These are phyloP conservation scores for Pseudocercospora fijiensis DNA, from an alignment of 2,329 filamentous ascomycete species.

Conservation along the genomic window DNA sequence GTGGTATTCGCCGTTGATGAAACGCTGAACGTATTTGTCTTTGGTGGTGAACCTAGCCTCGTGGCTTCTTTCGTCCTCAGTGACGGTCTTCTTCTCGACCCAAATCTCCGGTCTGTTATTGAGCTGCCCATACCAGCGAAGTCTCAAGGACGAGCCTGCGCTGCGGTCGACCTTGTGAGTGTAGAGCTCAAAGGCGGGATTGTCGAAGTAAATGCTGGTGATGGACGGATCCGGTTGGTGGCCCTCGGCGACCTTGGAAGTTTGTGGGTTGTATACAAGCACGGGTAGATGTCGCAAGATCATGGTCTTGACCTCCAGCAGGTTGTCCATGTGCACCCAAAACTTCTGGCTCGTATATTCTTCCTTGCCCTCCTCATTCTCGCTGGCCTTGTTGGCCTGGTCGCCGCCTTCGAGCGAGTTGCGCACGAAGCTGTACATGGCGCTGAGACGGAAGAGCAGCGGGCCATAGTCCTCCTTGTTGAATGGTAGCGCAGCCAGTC, in stretches of 20 bases:
- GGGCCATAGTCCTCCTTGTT: conserved; percentile 94
- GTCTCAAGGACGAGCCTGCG: conserved; percentile 76
- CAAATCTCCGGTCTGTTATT: conserved; percentile 74
- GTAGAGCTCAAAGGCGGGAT: conserved; percentile 80
- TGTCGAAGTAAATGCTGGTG: conserved; percentile 96
- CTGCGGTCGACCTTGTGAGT: conserved; percentile 76
- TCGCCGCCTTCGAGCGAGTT: conserved; percentile 69
- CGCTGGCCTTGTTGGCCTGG: conserved; percentile 19
- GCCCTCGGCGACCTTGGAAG: conserved; percentile 76
- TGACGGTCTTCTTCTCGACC: conserved; percentile 85
- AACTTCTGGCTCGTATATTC: conserved; percentile 47
- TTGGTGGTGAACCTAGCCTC: conserved; percentile 84
- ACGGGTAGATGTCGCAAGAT: conserved; percentile 88
- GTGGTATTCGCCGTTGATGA: conserved; percentile 81
- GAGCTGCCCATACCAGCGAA: conserved; percentile 90
- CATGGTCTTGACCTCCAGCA: conserved; percentile 94
- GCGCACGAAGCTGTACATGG: conserved; percentile 93
- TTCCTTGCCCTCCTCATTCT: conserved; percentile 28
- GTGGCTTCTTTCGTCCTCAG: conserved; percentile 71
- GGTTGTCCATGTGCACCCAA: conserved; percentile 94
- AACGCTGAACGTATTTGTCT: conserved; percentile 86
- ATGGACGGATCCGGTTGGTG: conserved; percentile 80
- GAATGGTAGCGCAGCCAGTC: conserved; percentile 83
- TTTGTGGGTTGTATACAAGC: conserved; percentile 87
- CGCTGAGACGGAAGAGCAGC: conserved; percentile 80